Evolutionary conservation across 805 yeast species (phyloP).

Genomic region (Tetrapisispora namnaoensis): DNA sequence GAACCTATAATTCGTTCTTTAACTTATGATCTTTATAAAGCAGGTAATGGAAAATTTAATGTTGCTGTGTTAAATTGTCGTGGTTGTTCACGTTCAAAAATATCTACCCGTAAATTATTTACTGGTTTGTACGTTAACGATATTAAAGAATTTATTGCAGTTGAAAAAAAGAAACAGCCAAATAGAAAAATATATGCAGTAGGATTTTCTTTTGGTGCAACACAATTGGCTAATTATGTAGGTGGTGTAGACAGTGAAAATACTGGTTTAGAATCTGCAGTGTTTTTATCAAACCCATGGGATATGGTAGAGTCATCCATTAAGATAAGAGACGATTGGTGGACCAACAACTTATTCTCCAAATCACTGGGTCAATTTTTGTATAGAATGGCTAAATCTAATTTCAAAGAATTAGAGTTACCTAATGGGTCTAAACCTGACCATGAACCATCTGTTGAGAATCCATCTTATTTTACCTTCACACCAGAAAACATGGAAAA

Average conservation of each 20-base stretch:
- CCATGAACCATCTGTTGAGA: constrained; percentile 13
- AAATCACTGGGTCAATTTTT: constrained; percentile 37
- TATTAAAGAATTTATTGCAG: constrained; percentile 45
- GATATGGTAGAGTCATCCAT: constrained; percentile 47
- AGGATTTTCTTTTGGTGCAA: constrained; percentile 67
- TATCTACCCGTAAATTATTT: constrained; percentile 57
- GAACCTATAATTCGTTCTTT: constrained; percentile 59
- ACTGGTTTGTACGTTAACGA: constrained; percentile 62
- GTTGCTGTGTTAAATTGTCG: constrained; percentile 56
- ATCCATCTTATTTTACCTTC: constrained; percentile 19
- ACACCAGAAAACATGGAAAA: constrained; percentile 30
- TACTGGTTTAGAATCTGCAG: constrained; percentile 38
- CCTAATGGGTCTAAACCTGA: constrained; percentile 18
- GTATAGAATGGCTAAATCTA: constrained; percentile 37
- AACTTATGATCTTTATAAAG: constrained; percentile 33
- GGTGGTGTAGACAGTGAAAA: constrained; percentile 50
- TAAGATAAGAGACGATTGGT: constrained; percentile 32
- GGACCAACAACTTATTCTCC: constrained; percentile 35
- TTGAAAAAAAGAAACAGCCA: constrained; percentile 43
- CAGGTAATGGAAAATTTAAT: constrained; percentile 36
- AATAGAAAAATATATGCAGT: constrained; percentile 49
- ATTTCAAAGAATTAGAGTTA: constrained; percentile 29
- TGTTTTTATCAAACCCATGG: constrained; percentile 63
- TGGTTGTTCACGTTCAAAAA: constrained; percentile 66
- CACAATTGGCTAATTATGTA: constrained; percentile 54